Evolutionary conservation across 1,284 basidiomycete species (phyloP), one percentile per base, ranked within the genome.

Genomic region (Phylloboletellus chloephorus): DNA sequence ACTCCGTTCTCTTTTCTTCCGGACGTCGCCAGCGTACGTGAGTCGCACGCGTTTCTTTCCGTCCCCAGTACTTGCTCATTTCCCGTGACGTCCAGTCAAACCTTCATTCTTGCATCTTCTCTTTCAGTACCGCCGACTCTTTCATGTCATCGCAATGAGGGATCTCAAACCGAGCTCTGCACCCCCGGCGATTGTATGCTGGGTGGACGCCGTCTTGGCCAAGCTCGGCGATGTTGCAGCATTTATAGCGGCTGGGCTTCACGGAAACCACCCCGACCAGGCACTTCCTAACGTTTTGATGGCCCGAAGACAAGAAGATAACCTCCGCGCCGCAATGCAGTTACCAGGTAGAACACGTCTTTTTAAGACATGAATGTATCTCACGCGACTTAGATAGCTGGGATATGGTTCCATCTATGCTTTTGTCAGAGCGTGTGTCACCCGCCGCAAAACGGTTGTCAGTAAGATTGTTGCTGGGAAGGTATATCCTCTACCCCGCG

Each of bases 171-270:
- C 43, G 15, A 47, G 40, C 9, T 46, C 49, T 16, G 39, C 50
- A 8, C 41, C 61, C 15, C 59, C 65, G 2, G 56, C 66, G 5
- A 47, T 74, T 19, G 60, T 78, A 35, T 81, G 74, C 52, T 84
- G 79, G 78, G 73, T 77, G 5, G 82, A 87, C 45, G 58, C 69
- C 31, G 44, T 84, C 15, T 56, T 87, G n/a, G 69, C 71, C 4
- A 76, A 69, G 49, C 54, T 85, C 4, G 67, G 71, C 13, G 63
- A 71, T 23, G 62, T 69, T 8, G 54, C 65, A n/a, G 44, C 66
- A 4, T 39, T 55, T 6, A 31, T 74, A 20, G 62, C 70, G 3
- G 56, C 60, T 2, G 67, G 67, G 3, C 50, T 61, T 17, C 47
- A 52, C 16, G 36, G 38, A 15, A 40, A 51, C 23, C 32, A 43